Base-by-base conservation (phyloP, 768 basidiomycete genomes). In the Leccinum aurantiacum region DNA sequence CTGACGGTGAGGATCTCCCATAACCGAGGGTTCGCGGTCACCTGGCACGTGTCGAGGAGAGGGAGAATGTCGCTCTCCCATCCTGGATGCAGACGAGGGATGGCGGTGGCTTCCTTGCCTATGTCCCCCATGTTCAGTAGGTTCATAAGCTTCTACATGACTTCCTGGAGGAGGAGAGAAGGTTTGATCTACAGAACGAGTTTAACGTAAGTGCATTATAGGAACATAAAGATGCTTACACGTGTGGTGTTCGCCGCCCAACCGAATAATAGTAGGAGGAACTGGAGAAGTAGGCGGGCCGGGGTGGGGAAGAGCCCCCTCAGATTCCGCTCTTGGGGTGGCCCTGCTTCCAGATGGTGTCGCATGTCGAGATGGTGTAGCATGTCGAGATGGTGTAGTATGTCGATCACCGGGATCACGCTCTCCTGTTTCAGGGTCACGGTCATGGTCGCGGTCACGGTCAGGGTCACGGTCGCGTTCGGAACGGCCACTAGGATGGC, bases 261-360 rank as follows among this genome's bases (percentile, higher is more conserved):
- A 38, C 57, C 70, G 69, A 22, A 74, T 74, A 27, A 74, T 67
- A 9, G 72, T 74, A 22, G 72, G 72, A 11, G 63, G 65, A 9
- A 50, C 44, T 15, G 71, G 72, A 24, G 72, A 72, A 29, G 51
- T 56, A 35, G 63, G 58, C 6, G 63, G 62, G 7, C 19, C n/a
- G 37, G 33, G 52, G 17, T 54, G 59, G 8, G 62, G 54, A 50
- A 14, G 47, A 29, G 53, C 24, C 17, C 37, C 22, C 13, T 64
- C 65, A 31, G 56, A 54, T 49, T 56, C 63, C 33, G 63, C 63
- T 38, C 59, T 58, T 29, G 52, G 61, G 15, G 31, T 15, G 5
- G 62, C 24, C 37, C 65, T 64, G 13, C 52, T 4, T 25, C 53
- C 62, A 29, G 27, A 29, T 29, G 29, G 29, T 9, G 29, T 29